These are phyloP conservation scores for Bertia moriformis DNA, from an alignment of 2,329 filamentous ascomycete species.

Conservation along the genomic window DNA sequence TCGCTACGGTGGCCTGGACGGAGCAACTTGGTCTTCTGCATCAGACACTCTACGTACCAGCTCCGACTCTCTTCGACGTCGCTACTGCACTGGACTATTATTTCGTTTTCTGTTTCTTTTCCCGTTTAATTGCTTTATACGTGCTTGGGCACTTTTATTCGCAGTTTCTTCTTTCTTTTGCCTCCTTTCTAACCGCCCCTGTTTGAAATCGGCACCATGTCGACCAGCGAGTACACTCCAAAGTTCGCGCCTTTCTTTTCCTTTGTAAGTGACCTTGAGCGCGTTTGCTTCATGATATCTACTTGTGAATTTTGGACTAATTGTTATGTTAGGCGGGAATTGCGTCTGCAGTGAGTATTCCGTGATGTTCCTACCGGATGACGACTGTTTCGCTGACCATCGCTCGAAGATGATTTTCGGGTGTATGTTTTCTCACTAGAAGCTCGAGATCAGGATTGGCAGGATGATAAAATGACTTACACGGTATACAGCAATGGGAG, in stretches of 20 bases:
- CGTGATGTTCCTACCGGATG: background rate
- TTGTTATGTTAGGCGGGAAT: conserved; percentile 18
- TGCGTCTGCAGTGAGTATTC: conserved; percentile 8
- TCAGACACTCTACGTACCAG: too few species aligned
- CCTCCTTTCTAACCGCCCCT: background rate
- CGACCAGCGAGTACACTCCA: conserved; percentile 23
- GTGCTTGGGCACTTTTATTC: background rate
- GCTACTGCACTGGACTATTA: background rate
- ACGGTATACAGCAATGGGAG: conserved; percentile 25
- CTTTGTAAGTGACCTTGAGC: conserved; percentile 31
- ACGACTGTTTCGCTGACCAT: background rate
- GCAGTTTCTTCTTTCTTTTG: background rate
- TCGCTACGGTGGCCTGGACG: conserved; percentile 3
- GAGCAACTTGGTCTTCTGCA: background rate
- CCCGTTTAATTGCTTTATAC: background rate
- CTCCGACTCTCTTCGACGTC: too few species aligned
- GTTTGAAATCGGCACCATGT: background rate
- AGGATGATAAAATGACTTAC: conserved; percentile 2
- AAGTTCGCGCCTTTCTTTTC: conserved; percentile 48
- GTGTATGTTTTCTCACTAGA: background rate
- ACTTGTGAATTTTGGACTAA: background rate
- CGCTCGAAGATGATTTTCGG: conserved; percentile 1
- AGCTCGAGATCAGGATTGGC: too few species aligned
- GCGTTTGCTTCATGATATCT: too few species aligned
- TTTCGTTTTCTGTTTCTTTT: background rate